Base-by-base conservation (phyloP, 1,284 basidiomycete genomes). In the Ganoderma resinaceum region DNA sequence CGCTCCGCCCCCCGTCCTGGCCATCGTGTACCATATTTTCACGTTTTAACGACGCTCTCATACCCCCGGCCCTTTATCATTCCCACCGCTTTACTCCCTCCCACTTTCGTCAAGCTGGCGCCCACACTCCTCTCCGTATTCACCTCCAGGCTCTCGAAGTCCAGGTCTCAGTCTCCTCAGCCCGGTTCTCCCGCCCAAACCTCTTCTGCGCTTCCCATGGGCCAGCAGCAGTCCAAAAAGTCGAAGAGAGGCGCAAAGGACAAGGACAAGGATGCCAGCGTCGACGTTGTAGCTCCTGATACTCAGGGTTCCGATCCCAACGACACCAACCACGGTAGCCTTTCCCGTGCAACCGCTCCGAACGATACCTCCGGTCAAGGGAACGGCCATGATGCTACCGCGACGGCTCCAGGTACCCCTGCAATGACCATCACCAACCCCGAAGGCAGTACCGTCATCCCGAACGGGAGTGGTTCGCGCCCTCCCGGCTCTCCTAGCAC, bases 191-290 rank as follows among this genome's bases (percentile, higher is more conserved):
- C 78, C 53, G 78, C 79, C 31, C 72, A 77, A 61, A 75, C 77
- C 20, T 63, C 82, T 61, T 79, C 81, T 77, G 83, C 76, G 81
- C 77, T 78, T 66, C 79, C 77, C 77, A 93, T 93, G 90, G 91
- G 92, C 81, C 92, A 93, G 79, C 89, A 91, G 80, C 87, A 89
- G 76, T 93, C 92, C 74, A 93, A 91, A 86, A 92, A 90, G 84
- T 82, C 86, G 74, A 91, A 88, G 85, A 93, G 90, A 82, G 81
- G 81, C 64, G 80, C 81, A 67, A 91, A 89, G 79, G 91, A 91
- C 79, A 89, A 88, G 81, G 89, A 91, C 73, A 87, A 83, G 77
- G 87, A 89, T 63, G 71, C 72, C 62, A 76, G 79, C 63, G 74
- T 74, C 61, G 81, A 81, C 66, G 70, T 75, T 12, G 73, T 71